A percentile compares a stretch with the other conserved stretches of the same genome.
Conservation (phyloP, 2,329 filamentous ascomycete species). For the Phialophora verrucosa region DNA sequence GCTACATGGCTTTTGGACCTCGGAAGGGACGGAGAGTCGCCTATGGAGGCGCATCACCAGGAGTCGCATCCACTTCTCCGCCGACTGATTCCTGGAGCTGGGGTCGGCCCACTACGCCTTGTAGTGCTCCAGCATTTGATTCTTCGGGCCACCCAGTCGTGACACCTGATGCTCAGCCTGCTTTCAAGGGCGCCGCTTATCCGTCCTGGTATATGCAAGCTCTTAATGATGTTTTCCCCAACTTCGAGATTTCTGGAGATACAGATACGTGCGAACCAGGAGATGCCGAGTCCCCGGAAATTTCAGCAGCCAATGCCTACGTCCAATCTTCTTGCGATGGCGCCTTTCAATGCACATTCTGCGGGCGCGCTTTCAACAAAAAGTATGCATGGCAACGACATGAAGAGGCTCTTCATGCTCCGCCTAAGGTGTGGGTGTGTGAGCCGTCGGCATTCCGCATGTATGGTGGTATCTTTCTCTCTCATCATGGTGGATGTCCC, state of each 20-base stretch:
- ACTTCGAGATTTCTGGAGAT: background rate
- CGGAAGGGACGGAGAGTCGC: constrained; percentile 8
- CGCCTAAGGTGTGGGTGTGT: background rate
- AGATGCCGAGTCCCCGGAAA: background rate
- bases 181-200: background rate
- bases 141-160: background rate
- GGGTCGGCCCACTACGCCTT: background rate
- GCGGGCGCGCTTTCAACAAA: background rate
- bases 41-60: background rate
- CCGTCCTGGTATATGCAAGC: background rate
- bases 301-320: background rate
- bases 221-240: background rate
- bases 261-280: background rate
- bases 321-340: background rate
- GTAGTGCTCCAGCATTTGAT: background rate
- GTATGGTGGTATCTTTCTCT: background rate
- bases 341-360: constrained; percentile 3
- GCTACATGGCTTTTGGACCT: background rate
- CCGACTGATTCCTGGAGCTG: background rate
- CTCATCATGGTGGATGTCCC: background rate
- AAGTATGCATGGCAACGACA: background rate
- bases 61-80: background rate
- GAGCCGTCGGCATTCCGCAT: background rate
- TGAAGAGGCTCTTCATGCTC: constrained; percentile 1
- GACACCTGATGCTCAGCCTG: background rate